Evolutionary conservation across 108 stramenopile species (phyloP).

Genomic region (Cylindrotheca closterium): DNA sequence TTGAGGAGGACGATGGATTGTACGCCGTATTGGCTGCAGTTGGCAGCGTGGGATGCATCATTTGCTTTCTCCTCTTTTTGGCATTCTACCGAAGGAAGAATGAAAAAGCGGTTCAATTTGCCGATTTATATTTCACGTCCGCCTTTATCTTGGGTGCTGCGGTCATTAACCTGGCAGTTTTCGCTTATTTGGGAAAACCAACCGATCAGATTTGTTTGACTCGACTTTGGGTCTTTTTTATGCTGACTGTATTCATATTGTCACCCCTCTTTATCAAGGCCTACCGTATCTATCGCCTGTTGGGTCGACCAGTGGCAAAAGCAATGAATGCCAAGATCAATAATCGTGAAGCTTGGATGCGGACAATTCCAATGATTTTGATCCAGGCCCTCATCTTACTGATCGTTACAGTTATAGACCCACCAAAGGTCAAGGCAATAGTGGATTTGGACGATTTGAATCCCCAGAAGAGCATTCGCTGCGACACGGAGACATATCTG

Average conservation of each 20-base stretch:
- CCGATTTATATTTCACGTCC: slow-evolving; percentile 50
- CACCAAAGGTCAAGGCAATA: slow-evolving; percentile 10
- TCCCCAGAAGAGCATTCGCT: slow-evolving; percentile 16
- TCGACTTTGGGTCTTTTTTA: slow-evolving; percentile 45
- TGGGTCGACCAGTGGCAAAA: slow-evolving; percentile 10
- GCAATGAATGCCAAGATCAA: slow-evolving; percentile 13
- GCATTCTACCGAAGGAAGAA: slow-evolving; percentile 28
- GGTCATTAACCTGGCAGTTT: slow-evolving; percentile 31
- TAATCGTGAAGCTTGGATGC: slow-evolving; percentile 20
- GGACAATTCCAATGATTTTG: slow-evolving; percentile 36
- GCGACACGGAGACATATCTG: slow-evolving; percentile 22
- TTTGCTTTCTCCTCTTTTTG: slow-evolving; percentile 25
- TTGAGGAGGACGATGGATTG: slow-evolving; percentile 24
- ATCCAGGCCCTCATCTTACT: slow-evolving; percentile 25
- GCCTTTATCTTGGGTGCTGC: slow-evolving; percentile 45
- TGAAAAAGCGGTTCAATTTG: slow-evolving; percentile 20
- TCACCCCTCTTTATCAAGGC: slow-evolving; percentile 45
- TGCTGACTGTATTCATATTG: slow-evolving; percentile 33
- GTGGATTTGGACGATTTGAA: slow-evolving; percentile 16
- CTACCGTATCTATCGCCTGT: slow-evolving; percentile 40
- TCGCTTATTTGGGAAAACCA: slow-evolving; percentile 30
- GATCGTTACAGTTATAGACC: slow-evolving; percentile 46
- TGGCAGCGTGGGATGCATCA: slow-evolving; percentile 14
- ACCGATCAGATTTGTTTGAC: slow-evolving; percentile 34
- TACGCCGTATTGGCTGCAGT: slow-evolving; percentile 21